These are phyloP conservation scores for Coriolopsis trogii DNA, from an alignment of 1,284 basidiomycete genomes.

Conservation along the genomic window DNA sequence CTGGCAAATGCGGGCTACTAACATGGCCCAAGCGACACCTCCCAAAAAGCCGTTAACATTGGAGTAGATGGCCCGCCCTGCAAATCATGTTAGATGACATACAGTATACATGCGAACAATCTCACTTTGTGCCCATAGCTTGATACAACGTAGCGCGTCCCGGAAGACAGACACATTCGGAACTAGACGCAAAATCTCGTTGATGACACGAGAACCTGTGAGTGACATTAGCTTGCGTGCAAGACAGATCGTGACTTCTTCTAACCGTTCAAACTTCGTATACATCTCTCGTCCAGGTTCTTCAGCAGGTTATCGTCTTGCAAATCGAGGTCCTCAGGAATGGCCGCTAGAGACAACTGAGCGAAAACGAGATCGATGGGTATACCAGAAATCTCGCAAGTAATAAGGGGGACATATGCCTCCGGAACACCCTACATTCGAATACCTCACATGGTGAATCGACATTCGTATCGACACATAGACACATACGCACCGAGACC, in stretches of 20 bases:
- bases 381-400: slow-evolving; percentile 88
- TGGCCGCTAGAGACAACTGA: slow-evolving; percentile 78
- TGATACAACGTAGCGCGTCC: slow-evolving; percentile 93
- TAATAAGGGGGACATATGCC: slow-evolving; percentile 96
- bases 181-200: slow-evolving; percentile 94
- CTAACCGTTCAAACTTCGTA: slow-evolving; percentile 91
- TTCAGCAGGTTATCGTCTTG: slow-evolving; percentile 92
- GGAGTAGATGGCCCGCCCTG: slow-evolving; percentile 94
- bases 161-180: slow-evolving; percentile 95
- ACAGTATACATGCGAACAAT: slow-evolving; percentile 24
- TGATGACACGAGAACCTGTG: slow-evolving; percentile 91
- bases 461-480: not conserved
- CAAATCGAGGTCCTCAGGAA: slow-evolving; percentile 91
- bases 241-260: too few relatives aligned
- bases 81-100: slow-evolving; percentile 7
- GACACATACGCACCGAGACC: slow-evolving; percentile 71
- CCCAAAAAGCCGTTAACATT: slow-evolving; percentile 99
- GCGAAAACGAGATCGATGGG: slow-evolving; percentile 96
- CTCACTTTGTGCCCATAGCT: slow-evolving; percentile 95
- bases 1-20: slow-evolving; percentile 98
- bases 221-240: not conserved
- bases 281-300: slow-evolving; percentile 93
- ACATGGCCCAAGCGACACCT: slow-evolving; percentile 98
- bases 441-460: not conserved
- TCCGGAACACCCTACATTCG: slow-evolving; percentile 85